phyloP scores from a whole-genome alignment of 2,329 filamentous ascomycete species.

The Neonectria magnoliae region DNA sequence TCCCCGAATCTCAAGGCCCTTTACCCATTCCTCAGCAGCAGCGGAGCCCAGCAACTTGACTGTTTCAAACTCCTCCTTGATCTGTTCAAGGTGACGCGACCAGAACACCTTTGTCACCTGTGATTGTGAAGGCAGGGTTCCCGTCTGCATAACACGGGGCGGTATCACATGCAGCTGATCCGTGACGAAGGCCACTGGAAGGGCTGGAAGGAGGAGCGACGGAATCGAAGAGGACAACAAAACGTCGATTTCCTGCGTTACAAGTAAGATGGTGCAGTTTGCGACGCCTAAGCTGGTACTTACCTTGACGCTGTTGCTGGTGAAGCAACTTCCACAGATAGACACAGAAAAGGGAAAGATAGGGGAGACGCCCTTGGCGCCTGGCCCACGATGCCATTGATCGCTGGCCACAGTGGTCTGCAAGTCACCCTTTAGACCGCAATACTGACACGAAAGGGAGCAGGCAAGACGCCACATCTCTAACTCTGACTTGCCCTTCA shows the following conservation, averaged over 20 bases:
- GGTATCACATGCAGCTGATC: slow-evolving; percentile 69
- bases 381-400: slow-evolving; percentile 70
- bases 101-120: slow-evolving; percentile 74
- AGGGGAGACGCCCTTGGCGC: slow-evolving; percentile 66
- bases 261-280: slow-evolving; percentile 31
- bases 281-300: slow-evolving; percentile 36
- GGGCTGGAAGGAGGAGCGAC: slow-evolving; percentile 71
- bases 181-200: slow-evolving; percentile 75
- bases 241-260: slow-evolving; percentile 74
- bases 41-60: slow-evolving; percentile 74
- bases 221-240: slow-evolving; percentile 69
- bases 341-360: slow-evolving; percentile 78
- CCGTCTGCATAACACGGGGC: slow-evolving; percentile 62
- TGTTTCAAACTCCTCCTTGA: slow-evolving; percentile 70
- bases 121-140: slow-evolving; percentile 56
- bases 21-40: slow-evolving; percentile 80
- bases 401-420: slow-evolving; percentile 42
- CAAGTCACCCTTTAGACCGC: slow-evolving; percentile 55
- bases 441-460: slow-evolving; percentile 73
- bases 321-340: slow-evolving; percentile 74
- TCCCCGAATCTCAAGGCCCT: slow-evolving; percentile 74
- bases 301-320: slow-evolving; percentile 72
- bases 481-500: slow-evolving; percentile 72
- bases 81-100: slow-evolving; percentile 67
- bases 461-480: slow-evolving; percentile 80